Evolutionary conservation across 345 rosid species (phyloP), one percentile per base, ranked within the genome.

Genomic region (Combretum micranthum): DNA sequence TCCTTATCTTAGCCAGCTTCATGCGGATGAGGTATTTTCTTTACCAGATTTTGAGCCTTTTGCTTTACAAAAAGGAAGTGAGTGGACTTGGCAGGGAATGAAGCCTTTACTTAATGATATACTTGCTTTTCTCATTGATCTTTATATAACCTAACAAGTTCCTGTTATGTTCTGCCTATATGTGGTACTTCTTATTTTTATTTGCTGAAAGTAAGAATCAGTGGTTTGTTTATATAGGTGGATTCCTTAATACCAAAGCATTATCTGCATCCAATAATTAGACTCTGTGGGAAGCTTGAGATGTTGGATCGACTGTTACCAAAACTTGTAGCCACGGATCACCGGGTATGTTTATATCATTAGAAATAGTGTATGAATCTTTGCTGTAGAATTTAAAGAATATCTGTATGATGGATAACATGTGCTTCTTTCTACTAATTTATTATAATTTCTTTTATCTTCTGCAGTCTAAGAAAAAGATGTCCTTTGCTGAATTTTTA

Each of bases 271-370:
- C 73, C 95, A 56, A 71, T 87, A 55, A 25, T 90, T 60, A 83
- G 97, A 62, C 85, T 81, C 47, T 90, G 97, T 60, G 95, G 97
- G 63, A 90, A 90, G 86, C 97, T 90, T 72, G 97, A 90, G 86
- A 90, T 90, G 97, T 62, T 90, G 55, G 97, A 90, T 77, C 76
- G 95, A 21, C 69, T 90, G 64, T 83, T 90, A 45, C 97, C 97
- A 43, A 86, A 90, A 67, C 79, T 90, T 61, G 86, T 82, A 77
- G 97, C 95, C 54, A 78, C 97, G 25, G 97, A 86, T 65, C 97
- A 90, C 67, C 83, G 97, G 87, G 97, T 90, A 79, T 64, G 77
- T 46, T 51, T 52, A 26, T 63, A 61, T 32, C 39, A 7, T 32
- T 32, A 32, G 10, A 1, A 32, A 32, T 32, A 32, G 9, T 32